Evolutionary conservation across 305 asterid species (phyloP), one percentile per base, ranked within the genome.

Genomic region (Rubia peregrina): DNA sequence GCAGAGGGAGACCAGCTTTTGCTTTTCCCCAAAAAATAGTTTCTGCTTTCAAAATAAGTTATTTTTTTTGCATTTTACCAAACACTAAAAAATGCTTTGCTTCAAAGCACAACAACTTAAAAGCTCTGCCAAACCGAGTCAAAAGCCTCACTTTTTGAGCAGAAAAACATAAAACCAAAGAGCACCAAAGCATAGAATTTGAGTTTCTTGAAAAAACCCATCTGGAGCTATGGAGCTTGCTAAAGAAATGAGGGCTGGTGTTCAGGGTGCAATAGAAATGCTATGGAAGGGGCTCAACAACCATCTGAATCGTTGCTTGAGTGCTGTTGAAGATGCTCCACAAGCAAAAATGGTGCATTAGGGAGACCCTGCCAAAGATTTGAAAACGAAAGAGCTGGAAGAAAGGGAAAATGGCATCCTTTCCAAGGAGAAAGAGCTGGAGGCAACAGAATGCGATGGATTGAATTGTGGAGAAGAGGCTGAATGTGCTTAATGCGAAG

Each of bases 241-340:
- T 0, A 71, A 71, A 63, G 46, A 48, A 65, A 71, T 46, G 12
- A 71, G 36, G 11, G 30, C 36, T 17, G 22, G 42, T 19, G 11
- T 75, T 36, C 56, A 71, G 14, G 59, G 13, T 40, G 65, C 56
- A n/a, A 55, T 75, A 11, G 12, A 41, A 1, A 10, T 41, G 40
- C 17, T 75, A 12, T 16, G 57, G 57, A 49, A 49, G 19, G 57
- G 14, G 57, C 19, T 49, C 9, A 17, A 49, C 6, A 17, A 5
- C 21, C 19, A 16, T 49, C 3, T 49, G 22, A 21, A 49, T 7
- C 57, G 4, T 24, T 71, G 16, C 44, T 19, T 10, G 64, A 71
- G 56, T 75, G 71, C 56, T 55, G 61, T 14, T 2, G 75, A 65
- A 65, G 36, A 24, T 1, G 56, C 60, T 13, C 36, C 69, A 33